phyloP scores from a whole-genome alignment of 2,329 filamentous ascomycete genomes.

The Scedosporium boydii region DNA sequence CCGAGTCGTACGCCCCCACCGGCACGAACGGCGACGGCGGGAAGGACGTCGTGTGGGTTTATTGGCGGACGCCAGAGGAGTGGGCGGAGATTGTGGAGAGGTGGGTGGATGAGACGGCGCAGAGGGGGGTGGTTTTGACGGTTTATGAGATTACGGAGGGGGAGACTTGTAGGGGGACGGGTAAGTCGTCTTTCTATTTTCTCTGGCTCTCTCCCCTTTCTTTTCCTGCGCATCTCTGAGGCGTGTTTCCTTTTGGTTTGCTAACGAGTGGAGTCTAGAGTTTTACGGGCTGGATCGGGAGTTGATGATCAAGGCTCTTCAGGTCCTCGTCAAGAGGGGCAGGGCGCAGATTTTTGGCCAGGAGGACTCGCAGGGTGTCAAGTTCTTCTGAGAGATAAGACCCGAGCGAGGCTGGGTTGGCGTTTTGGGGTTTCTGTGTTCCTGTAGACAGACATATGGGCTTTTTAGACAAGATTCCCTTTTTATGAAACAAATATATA shows the following conservation, averaged over 20 bases:
- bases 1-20: conserved; percentile 50
- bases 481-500: not conserved
- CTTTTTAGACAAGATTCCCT: not conserved
- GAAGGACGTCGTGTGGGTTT: conserved; percentile 59
- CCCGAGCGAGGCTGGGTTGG: not conserved
- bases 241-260: no score
- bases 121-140: conserved; percentile 82
- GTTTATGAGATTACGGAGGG: conserved; percentile 86
- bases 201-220: conserved; percentile 7
- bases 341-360: conserved; percentile 90
- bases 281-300: conserved; percentile 84
- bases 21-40: conserved; percentile 21
- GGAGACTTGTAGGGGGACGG: conserved; percentile 64
- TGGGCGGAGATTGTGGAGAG: conserved; percentile 72
- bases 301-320: conserved; percentile 68
- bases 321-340: conserved; percentile 75
- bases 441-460: not conserved
- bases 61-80: conserved; percentile 80
- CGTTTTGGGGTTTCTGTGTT: not conserved
- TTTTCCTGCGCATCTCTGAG: no score
- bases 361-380: conserved; percentile 83
- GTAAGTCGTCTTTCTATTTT: conserved; percentile 29
- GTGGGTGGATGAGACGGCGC: conserved; percentile 81
- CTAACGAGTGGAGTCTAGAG: conserved; percentile 36
- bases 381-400: conserved; percentile 67